Evolutionary conservation across 2,329 filamentous ascomycete genomes (phyloP).

Genomic region (Exophiala mesophila): DNA sequence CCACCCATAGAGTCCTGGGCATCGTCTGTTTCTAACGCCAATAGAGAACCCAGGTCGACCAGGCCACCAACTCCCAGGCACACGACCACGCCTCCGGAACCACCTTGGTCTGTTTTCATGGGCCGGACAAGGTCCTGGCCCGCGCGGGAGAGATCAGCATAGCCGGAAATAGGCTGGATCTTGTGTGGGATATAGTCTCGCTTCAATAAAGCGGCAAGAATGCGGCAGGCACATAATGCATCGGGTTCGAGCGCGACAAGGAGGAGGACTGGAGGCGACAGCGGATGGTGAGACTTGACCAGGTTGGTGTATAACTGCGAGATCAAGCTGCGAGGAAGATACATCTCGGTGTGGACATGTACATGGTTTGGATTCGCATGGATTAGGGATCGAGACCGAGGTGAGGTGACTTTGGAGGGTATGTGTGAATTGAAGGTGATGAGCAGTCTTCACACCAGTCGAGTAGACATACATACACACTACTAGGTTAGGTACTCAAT

Average conservation of each 20-base stretch:
- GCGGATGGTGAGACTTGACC: conserved; percentile 77
- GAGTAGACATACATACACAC: too few relatives aligned
- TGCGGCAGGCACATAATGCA: conserved; percentile 89
- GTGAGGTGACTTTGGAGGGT: too few relatives aligned
- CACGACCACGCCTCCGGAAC: conserved; percentile 80
- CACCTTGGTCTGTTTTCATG: conserved; percentile 80
- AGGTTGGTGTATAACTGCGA: conserved; percentile 89
- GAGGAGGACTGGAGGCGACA: conserved; percentile 83
- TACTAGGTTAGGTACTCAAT: too few relatives aligned
- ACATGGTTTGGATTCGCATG: not conserved
- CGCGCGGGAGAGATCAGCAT: conserved; percentile 77
- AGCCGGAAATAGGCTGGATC: conserved; percentile 89
- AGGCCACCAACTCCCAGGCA: conserved; percentile 90
- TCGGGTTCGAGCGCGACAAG: conserved; percentile 85
- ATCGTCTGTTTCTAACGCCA: conserved; percentile 67
- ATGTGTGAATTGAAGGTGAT: too few relatives aligned
- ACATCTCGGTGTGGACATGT: conserved; percentile 55
- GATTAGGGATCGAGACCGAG: not conserved
- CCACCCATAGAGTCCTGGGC: conserved; percentile 29
- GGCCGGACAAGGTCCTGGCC: conserved; percentile 74
- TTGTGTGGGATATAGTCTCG: conserved; percentile 98
- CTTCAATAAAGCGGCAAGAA: conserved; percentile 87
- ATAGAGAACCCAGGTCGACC: conserved; percentile 74
- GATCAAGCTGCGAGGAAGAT: conserved; percentile 84
- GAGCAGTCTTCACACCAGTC: too few relatives aligned